phyloP scores from a whole-genome alignment of 495 filamentous ascomycete species.

The Aspergillus panamensis region DNA sequence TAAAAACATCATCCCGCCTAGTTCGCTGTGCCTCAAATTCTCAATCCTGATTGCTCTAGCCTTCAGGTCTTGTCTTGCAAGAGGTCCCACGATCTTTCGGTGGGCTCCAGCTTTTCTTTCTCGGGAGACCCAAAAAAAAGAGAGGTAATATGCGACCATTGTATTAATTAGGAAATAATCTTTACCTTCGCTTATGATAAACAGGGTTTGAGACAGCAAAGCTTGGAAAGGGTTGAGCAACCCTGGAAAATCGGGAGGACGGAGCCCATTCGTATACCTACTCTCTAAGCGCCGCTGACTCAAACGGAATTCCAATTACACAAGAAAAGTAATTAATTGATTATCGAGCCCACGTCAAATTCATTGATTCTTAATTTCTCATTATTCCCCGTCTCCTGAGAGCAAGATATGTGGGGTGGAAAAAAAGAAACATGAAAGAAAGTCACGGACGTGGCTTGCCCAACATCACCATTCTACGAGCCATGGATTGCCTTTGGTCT shows the following conservation, averaged over 20 bases:
- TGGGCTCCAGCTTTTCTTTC: constrained; percentile 10
- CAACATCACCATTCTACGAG: not conserved
- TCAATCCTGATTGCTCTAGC: constrained; percentile 29
- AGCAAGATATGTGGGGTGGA: not conserved
- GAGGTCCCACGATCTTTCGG: constrained; percentile 22
- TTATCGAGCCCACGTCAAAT: not conserved
- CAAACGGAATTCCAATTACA: not conserved
- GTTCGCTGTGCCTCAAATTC: constrained; percentile 32
- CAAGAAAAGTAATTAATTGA: not conserved
- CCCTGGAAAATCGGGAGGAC: not conserved
- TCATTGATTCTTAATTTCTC: not conserved
- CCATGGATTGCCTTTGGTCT: not conserved
- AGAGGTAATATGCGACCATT: not conserved
- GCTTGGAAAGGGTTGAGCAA: too few species aligned
- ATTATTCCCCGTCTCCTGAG: not conserved
- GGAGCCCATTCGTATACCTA: not conserved
- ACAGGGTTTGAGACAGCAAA: too few species aligned
- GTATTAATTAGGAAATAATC: not conserved
- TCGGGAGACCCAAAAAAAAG: not conserved
- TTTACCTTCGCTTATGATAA: too few species aligned
- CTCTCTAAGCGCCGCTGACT: not conserved
- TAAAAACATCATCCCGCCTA: constrained; percentile 35
- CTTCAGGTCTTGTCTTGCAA: constrained; percentile 15
- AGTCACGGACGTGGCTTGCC: not conserved
- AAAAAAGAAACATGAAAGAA: not conserved